Evolutionary conservation across 2,329 filamentous ascomycete genomes (phyloP).

Genomic region (Colletotrichum phormii): DNA sequence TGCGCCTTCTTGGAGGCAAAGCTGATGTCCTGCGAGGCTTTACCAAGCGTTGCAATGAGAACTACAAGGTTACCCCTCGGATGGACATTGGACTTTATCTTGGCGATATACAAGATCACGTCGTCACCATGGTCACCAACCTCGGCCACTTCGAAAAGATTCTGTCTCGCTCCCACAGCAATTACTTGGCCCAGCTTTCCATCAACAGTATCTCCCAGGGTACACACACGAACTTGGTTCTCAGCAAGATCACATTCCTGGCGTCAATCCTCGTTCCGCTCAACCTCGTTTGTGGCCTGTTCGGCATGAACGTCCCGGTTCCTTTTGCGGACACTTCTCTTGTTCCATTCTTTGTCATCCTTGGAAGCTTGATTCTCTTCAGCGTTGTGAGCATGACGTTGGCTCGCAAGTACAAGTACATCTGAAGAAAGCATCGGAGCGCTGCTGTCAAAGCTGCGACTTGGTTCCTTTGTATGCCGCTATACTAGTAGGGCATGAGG

Average conservation of each 20-base stretch:
- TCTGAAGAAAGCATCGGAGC: constrained; percentile 45
- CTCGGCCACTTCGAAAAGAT: constrained; percentile 97
- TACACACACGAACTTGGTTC: constrained; percentile 86
- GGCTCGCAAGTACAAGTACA: constrained; percentile 59
- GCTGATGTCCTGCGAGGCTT: constrained; percentile 99
- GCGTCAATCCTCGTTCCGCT: constrained; percentile 96
- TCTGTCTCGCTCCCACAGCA: constrained; percentile 91
- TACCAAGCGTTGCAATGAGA: constrained; percentile 98
- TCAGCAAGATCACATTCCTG: constrained; percentile 95
- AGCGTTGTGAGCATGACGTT: constrained; percentile 58
- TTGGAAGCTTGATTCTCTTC: constrained; percentile 65
- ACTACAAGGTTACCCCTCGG: constrained; percentile 93
- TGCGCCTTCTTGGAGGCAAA: constrained; percentile 94
- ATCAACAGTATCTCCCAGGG: constrained; percentile 92
- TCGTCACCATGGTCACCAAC: constrained; percentile 99
- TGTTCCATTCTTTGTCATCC: constrained; percentile 63
- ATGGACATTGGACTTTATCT: constrained; percentile 98
- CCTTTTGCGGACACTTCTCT: constrained; percentile 71
- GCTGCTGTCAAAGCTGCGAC: background rate
- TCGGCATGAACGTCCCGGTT: constrained; percentile 88
- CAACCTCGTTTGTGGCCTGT: constrained; percentile 88
- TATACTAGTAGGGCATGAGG: background rate
- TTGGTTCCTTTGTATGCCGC: background rate
- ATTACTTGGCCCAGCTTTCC: constrained; percentile 94
- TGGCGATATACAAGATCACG: constrained; percentile 98